These are phyloP conservation scores for Fusarium xyrophilum DNA, from an alignment of 2,329 filamentous ascomycete genomes.

Conservation along the genomic window DNA sequence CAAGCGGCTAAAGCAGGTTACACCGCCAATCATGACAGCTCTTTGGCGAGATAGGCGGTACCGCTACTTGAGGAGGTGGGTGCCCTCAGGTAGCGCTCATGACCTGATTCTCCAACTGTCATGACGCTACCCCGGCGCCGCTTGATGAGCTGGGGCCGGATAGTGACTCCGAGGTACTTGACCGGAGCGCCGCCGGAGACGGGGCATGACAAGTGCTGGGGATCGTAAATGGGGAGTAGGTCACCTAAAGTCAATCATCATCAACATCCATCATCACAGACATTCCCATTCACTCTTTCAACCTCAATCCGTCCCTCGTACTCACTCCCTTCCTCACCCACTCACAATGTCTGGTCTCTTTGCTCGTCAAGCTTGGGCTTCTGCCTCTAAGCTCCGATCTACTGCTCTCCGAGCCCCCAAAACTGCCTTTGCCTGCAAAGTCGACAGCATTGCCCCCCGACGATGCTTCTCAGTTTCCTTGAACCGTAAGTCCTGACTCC, in stretches of 20 bases:
- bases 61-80: not conserved
- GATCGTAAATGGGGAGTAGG: conserved; percentile 12
- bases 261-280: not conserved
- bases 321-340: not conserved
- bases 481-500: conserved; percentile 23
- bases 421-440: conserved; percentile 23
- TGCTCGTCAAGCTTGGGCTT: conserved; percentile 37
- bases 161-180: conserved; percentile 36
- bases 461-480: conserved; percentile 39
- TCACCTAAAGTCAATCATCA: conserved; percentile 13
- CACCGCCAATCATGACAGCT: conserved; percentile 1
- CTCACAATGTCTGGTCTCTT: conserved; percentile 37
- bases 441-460: conserved; percentile 24
- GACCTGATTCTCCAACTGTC: conserved; percentile 29
- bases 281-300: not conserved
- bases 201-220: not conserved
- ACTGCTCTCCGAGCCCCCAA: conserved; percentile 31
- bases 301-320: not conserved
- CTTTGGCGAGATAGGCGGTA: conserved; percentile 25
- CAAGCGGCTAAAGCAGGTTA: not conserved
- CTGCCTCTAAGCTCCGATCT: conserved; percentile 35
- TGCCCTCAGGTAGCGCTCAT: conserved; percentile 2
- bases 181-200: conserved; percentile 28
- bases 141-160: conserved; percentile 26
- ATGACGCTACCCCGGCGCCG: conserved; percentile 21